Evolutionary conservation across 192 early-diverging fungal species (phyloP), one percentile per base, ranked within the genome.

Genomic region (Lobosporangium transversale): DNA sequence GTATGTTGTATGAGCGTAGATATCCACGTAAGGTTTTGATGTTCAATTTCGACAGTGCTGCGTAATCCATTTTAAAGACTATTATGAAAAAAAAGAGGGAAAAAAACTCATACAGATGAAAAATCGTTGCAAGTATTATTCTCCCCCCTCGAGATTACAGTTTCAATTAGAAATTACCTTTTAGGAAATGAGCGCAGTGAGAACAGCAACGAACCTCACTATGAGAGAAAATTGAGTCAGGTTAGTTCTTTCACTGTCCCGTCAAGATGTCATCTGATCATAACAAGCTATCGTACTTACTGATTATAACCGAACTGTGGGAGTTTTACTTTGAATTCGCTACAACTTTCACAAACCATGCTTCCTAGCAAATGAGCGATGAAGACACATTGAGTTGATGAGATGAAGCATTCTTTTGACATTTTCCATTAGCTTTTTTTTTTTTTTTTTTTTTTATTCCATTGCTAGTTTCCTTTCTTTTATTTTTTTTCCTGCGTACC

Each of bases 191-290:
- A 30, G 63, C 73, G 42, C 73, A 76, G 45, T 76, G 67, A 7
- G 58, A 29, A 29, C 73, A 76, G 21, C 73, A 76, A 26, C 73
- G 64, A n/a, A 76, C 73, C 33, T 76, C 73, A 12, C 71, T 75
- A 61, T n/a, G 7, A 43, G 24, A n/a, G n/a, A n/a, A n/a, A n/a
- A n/a, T n/a, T n/a, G n/a, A n/a, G n/a, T n/a, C n/a, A n/a, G n/a
- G n/a, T n/a, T n/a, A n/a, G n/a, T n/a, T n/a, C n/a, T n/a, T n/a
- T n/a, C n/a, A n/a, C n/a, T n/a, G n/a, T n/a, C n/a, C n/a, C n/a
- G n/a, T n/a, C n/a, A n/a, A n/a, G n/a, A n/a, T n/a, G n/a, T n/a
- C n/a, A n/a, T n/a, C n/a, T n/a, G n/a, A n/a, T n/a, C n/a, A n/a
- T n/a, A n/a, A n/a, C n/a, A n/a, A n/a, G n/a, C n/a, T n/a, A n/a